Evolutionary conservation across 345 rosid genomes (phyloP).

Genomic region (Hevea brasiliensis): DNA sequence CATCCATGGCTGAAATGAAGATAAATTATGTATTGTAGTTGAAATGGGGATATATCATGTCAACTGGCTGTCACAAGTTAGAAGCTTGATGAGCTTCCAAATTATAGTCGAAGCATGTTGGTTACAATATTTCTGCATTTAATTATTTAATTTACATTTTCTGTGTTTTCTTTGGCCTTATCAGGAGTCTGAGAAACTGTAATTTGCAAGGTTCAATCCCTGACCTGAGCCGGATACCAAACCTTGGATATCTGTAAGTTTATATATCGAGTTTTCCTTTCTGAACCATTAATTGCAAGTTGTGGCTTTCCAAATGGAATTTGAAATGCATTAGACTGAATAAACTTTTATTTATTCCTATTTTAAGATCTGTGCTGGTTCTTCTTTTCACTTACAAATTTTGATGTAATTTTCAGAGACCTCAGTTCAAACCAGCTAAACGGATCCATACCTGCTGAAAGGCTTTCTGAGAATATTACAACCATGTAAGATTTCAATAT

Average conservation of each 20-base stretch:
- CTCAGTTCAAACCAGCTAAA: conserved; percentile 74
- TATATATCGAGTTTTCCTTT: conserved; percentile 2
- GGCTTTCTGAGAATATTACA: conserved; percentile 70
- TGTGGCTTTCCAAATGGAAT: neutral
- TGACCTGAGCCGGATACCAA: conserved; percentile 68
- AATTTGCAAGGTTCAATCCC: conserved; percentile 84
- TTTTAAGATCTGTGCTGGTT: neutral
- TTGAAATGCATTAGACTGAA: neutral
- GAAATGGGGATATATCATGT: neutral
- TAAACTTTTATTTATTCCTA: neutral
- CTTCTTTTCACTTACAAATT: conserved; percentile 1
- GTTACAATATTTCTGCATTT: too few relatives aligned
- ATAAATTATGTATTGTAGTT: neutral
- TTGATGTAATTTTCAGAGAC: conserved; percentile 55
- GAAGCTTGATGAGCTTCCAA: conserved; percentile 9
- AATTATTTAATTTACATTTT: neutral
- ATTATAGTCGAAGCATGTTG: neutral
- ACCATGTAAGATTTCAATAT: conserved; percentile 64
- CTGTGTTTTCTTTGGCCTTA: conserved; percentile 25
- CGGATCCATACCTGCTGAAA: conserved; percentile 65
- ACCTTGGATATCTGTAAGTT: conserved; percentile 88
- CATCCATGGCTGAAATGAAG: neutral
- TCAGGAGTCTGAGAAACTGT: conserved; percentile 93
- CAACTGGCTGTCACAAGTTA: neutral
- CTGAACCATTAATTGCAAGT: neutral